Evolutionary conservation across 1,139 yeast genomes (phyloP), one percentile per base, ranked within the genome.

Genomic region (Waltiozyma sp.): DNA sequence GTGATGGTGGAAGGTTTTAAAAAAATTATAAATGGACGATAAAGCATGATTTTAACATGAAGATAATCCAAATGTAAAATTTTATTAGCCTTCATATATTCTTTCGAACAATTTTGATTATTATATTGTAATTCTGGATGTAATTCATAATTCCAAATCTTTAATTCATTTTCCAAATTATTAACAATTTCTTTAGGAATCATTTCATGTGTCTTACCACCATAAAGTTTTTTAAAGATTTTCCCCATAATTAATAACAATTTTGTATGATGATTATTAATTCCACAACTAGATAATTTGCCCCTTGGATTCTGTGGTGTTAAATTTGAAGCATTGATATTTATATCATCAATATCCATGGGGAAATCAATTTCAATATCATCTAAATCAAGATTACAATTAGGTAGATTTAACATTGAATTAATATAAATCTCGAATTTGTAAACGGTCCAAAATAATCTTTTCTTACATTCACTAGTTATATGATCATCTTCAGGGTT

Each of bases 391-490:
- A 63, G 49, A n/a, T 63, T 58, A 18, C 37, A 35, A 28, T 57
- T 67, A 0, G 96, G 96, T 41, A 88, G 66, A 0, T 96, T 96
- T 50, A 88, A 61, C 64, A 88, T 77, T 4, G 95, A 84, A 59
- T 85, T 86, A 55, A 87, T 84, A 58, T 88, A 88, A 38, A 87
- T 77, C 59, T 88, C 96, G 81, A 87, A 80, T 58, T 87, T 87
- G 60, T 84, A 83, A 48, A 87, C 81, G 1, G 95, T 83, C 81
- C 89, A 88, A 57, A 88, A 88, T 33, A 88, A 65, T 48, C 96
- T 69, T 58, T 86, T 87, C 47, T 94, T 69, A 3, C 89, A 82
- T 57, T 88, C 96, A 31, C 79, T 69, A 58, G 84, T 94, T 38
- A 86, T 80, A 1, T 88, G 52, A 77, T 73, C 6, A 70, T 71